Evolutionary conservation across 257 asterid genomes (phyloP).

Genomic region (Solanum paucissectum): DNA sequence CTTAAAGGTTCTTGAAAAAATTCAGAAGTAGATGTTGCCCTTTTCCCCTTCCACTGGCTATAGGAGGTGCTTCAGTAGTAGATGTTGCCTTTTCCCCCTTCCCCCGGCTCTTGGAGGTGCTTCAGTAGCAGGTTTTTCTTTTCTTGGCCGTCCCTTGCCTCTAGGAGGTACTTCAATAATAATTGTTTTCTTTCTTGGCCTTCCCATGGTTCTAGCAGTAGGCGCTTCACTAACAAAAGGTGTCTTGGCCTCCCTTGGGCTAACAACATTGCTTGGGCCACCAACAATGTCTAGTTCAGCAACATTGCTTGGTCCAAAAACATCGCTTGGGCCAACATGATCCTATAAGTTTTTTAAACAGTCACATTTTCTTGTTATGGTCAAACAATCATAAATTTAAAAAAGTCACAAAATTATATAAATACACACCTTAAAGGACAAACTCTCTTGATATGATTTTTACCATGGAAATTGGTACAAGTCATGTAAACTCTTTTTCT

Average conservation of each 20-base stretch:
- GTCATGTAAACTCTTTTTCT: not conserved
- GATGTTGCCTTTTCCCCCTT: not conserved
- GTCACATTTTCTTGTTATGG: not conserved
- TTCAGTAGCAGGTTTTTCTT: not conserved
- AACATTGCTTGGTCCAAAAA: not conserved
- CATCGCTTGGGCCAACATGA: not conserved
- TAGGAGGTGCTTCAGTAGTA: not conserved
- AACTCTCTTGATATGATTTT: not conserved
- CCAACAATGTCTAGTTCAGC: not conserved
- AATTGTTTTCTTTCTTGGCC: not conserved
- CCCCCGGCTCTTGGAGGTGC: not conserved
- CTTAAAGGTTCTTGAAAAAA: no score
- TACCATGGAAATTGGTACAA: not conserved
- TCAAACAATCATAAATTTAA: no score
- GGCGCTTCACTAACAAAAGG: no score
- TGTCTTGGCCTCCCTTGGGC: not conserved
- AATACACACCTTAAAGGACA: not conserved
- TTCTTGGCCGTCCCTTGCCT: not conserved
- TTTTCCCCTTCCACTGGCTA: not conserved
- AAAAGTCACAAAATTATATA: no score
- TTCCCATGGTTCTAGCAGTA: not conserved
- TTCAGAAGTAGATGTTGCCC: not conserved
- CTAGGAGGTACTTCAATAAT: no score
- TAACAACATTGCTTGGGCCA: not conserved
- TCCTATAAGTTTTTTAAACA: not conserved